Evolutionary conservation across 2,329 filamentous ascomycete genomes (phyloP).

Genomic region (Lasiodiplodia citricola): DNA sequence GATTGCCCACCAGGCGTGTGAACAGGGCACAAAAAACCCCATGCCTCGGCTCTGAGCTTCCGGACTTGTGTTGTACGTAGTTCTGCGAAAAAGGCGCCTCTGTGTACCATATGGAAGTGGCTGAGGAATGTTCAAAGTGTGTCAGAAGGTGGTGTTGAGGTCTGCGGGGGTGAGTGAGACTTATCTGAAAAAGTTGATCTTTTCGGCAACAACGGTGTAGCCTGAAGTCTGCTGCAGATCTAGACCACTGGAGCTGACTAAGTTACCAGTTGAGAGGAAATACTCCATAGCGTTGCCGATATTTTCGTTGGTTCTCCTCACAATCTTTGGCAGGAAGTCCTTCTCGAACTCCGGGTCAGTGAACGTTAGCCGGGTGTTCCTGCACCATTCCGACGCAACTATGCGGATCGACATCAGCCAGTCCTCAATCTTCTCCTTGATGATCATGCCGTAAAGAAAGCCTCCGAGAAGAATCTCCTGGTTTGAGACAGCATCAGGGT

Average conservation of each 20-base stretch:
- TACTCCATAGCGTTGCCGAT: conserved; percentile 88
- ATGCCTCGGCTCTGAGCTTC: conserved; percentile 94
- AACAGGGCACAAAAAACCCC: conserved; percentile 97
- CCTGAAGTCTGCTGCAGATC: conserved; percentile 94
- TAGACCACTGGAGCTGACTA: conserved; percentile 87
- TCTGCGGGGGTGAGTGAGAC: conserved; percentile 50
- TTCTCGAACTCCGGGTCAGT: conserved; percentile 76
- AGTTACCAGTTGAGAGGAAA: conserved; percentile 93
- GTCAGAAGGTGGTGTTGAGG: too few relatives aligned
- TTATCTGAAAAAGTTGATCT: conserved; percentile 99
- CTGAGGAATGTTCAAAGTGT: too few relatives aligned
- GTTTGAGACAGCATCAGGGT: conserved; percentile 94
- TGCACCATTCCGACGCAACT: conserved; percentile 60
- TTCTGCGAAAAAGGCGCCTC: conserved; percentile 98
- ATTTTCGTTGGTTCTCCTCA: conserved; percentile 84
- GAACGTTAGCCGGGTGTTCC: conserved; percentile 64
- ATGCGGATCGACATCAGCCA: conserved; percentile 72
- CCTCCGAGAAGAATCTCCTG: conserved; percentile 94
- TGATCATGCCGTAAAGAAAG: conserved; percentile 90
- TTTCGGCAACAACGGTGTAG: conserved; percentile 96
- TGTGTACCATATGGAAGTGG: conserved; percentile 75
- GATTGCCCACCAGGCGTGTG: conserved; percentile 73
- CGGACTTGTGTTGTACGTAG: conserved; percentile 90
- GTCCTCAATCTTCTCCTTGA: conserved; percentile 94
- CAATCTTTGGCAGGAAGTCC: conserved; percentile 79